Evolutionary conservation across 176 grass and related monocot species (phyloP), one percentile per base, ranked within the genome.

Genomic region (Miscanthus lutarioriparius): DNA sequence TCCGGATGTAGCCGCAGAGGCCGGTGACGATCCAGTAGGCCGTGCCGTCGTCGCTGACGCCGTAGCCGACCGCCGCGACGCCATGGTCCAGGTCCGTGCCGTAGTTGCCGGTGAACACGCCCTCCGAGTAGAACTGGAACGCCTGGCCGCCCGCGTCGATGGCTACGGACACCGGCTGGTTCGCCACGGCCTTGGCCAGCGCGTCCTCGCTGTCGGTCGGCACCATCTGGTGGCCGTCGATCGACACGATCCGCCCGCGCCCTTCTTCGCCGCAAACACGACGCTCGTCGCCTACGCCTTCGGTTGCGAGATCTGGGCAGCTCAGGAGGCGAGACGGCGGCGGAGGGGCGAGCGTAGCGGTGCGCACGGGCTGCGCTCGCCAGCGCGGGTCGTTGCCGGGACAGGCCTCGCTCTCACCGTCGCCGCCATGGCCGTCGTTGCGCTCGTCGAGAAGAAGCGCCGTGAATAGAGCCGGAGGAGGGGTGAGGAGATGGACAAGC

Each of bases 61-160:
- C 94, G 27, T 96, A 96, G 14, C 94, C 94, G 66, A 96, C 94
- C 8, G 80, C 88, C 25, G 91, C 94, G 1, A 96, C 91, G 54
- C 94, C 94, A 66, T 96, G 94, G 78, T 96, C 88, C 10, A 96
- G 85, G 19, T 96, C 91, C 10, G 88, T 87, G n/a, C 84, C 84
- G 48, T 89, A 96, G 23, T 87, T 77, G 5, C 94, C 94, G 2
- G 89, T 91, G 80, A 96, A 93, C 54, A 96, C 94, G 69, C 91
- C 94, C 44, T 96, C 84, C 2, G 91, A 93, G 80, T 96, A 96
- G 88, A 96, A 93, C 86, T 93, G 91, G 69, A 96, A 86, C 12
- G 83, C 73, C 53, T 72, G 61, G 59, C 87, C 86, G 3, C 88
- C 78, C 6, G 94, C 94, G 38, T 96, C 94, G 30, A 96, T 80